Base-by-base conservation (phyloP, 1,284 basidiomycete genomes). In the Rugosomyces carneus region DNA sequence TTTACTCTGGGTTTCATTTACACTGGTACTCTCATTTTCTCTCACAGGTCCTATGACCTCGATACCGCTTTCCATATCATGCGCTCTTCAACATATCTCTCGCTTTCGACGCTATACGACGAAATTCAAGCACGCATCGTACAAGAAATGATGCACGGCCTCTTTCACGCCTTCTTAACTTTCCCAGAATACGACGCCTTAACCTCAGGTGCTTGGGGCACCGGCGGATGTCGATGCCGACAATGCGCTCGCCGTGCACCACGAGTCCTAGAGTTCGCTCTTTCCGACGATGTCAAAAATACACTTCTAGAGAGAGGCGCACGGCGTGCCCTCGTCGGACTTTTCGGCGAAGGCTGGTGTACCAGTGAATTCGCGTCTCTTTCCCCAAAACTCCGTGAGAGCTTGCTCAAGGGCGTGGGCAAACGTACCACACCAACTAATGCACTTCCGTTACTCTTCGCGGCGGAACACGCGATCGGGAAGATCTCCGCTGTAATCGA, bases 1-100 rank as follows among this genome's bases (percentile, higher is more conserved):
- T 98, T 98, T 61, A 91, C 92, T 20, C 80, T 99, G 21, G 94
- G 94, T 11, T 94, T 86, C 65, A 77, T 94, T 43, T 98, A 98
- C 61, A 92, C 93, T 9, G 95, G 95, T 36, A 94, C 92, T 5
- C 83, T 99, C 41, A 75, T 86, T 38, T 96, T 97, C 61, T 93
- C 91, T 2, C 90, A 96, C 59, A 76, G 95, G 15, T 86, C 89
- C 0, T 96, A 93, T 64, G 93, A 98, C 68, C 80, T 98, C 49
- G 76, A 84, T 38, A 98, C 93, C 11, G 89, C 90, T 0, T 92
- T 98, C 61, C 80, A 89, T 49, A 91, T 98, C 56, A 81, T 93
- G 67, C 81, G 84, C 23, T 83, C 90, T 0, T 85, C 93, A 2
- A 71, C 76, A 15, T 97, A 94, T 64, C 83, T 98, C 34, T 75